A percentile compares a stretch with the other conserved stretches of the same genome.
Conservation (phyloP, 2,329 filamentous ascomycete genomes). For the Aureobasidium melanogenum region DNA sequence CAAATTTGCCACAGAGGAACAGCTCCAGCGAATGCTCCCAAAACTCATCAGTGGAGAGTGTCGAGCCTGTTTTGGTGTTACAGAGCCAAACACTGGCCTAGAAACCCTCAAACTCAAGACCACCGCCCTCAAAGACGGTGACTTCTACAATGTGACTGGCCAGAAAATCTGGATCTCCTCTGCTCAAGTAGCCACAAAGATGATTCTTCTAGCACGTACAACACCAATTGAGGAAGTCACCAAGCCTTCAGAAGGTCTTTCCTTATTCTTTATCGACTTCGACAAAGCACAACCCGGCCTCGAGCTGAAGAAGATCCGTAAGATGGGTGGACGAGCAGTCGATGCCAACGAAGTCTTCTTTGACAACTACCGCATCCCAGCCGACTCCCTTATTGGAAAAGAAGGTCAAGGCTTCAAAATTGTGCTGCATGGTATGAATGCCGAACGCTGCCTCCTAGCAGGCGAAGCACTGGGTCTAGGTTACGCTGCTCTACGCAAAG, state of each 20-base stretch:
- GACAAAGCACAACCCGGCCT: constrained; percentile 53
- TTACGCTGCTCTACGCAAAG: constrained; percentile 36
- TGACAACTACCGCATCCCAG: constrained; percentile 62
- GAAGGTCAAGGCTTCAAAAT: constrained; percentile 68
- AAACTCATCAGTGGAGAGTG: constrained; percentile 63
- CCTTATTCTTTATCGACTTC: constrained; percentile 72
- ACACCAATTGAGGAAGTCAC: constrained; percentile 57
- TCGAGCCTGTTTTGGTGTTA: constrained; percentile 73
- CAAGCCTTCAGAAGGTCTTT: constrained; percentile 67
- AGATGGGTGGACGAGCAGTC: constrained; percentile 76
- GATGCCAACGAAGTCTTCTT: constrained; percentile 88
- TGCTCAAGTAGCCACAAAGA: constrained; percentile 71
- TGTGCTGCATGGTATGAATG: constrained; percentile 71
- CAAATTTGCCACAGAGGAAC: constrained; percentile 59
- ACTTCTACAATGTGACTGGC: constrained; percentile 58
- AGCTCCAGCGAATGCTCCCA: constrained; percentile 56
- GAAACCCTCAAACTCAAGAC: constrained; percentile 67
- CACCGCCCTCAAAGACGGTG: constrained; percentile 49
- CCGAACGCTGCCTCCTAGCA: constrained; percentile 63
- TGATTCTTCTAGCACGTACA: constrained; percentile 74
- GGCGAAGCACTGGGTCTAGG: constrained; percentile 41
- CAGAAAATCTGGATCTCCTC: constrained; percentile 84
- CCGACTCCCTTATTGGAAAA: constrained; percentile 56
- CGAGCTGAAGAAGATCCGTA: constrained; percentile 63
- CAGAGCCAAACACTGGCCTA: constrained; percentile 72